Base-by-base conservation (phyloP, 257 asterid species). In the Ilex asprella region DNA sequence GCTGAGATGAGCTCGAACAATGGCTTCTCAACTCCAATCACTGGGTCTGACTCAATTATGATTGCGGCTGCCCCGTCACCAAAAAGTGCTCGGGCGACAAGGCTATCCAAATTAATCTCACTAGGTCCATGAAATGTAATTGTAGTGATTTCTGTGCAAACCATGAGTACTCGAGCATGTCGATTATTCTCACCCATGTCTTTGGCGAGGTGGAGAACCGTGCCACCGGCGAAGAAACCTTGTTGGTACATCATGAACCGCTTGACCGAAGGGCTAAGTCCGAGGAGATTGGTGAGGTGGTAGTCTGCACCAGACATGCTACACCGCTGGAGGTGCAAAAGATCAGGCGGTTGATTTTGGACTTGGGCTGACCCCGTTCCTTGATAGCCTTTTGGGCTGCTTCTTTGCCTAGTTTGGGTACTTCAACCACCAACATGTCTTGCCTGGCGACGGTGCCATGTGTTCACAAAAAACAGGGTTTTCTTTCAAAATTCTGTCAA, bases 281-380 rank as follows among this genome's bases (percentile, higher is more conserved):
- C 93, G 39, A 86, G 84, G 30, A 88, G 91, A 70, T 80, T 88
- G 39, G 93, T 76, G 6, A 88, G 87, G 64, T 84, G 87, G 72
- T 78, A 86, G 83, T 88, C 96, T 11, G 86, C 84, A 12, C 96
- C 95, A 10, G 96, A 95, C 92, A 88, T 88, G 86, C 95, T 51
- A 86, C 92, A 39, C 96, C 96, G 71, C 86, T 80, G 46, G 90
- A 83, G 66, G 96, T 83, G 70, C 96, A 88, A 71, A 88, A 88
- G 6, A 88, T 66, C 6, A 88, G 62, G 78, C 86, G 96, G 43
- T 88, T 86, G 63, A 88, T 88, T 47, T 80, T 83, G 4, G 96
- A 86, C 12, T 88, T 88, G 7, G 96, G 87, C 71, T 86, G 91
- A 1, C 96, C 95, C 96, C 96, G 86, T 55, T 89, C 96, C 29